Base-by-base conservation (phyloP, 2,329 filamentous ascomycete species). In the Blastomyces parvus region DNA sequence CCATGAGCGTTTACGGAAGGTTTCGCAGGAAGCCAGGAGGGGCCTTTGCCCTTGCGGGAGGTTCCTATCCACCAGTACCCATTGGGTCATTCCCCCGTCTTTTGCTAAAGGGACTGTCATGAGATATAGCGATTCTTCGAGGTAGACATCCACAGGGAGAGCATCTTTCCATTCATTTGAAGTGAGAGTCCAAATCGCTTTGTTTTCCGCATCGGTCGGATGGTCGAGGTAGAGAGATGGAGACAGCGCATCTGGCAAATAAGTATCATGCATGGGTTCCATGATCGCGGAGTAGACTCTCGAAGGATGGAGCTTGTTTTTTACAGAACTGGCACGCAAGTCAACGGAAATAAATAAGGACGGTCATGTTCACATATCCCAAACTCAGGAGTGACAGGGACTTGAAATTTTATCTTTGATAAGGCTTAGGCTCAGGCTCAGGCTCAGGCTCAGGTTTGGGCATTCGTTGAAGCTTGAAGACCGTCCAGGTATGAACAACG, bases 21-120 rank as follows among this genome's bases (percentile, higher is more conserved):
- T 83, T 74, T 89, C 87, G 72, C 86, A 88, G 36, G 83, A 84
- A 2, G 85, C 84, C 27, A 88, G 80, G 36, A 89, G 77, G 4
- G 80, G 82, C 33, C 84, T 80, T 22, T 74, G 67, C 33, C 78
- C 72, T 0, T 78, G 76, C 1, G 73, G 65, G 58, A 73, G 64
- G 48, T 69, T 62, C 60, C 69, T 67, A 63, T 83, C 78, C 3
- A 85, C 86, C 38, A 89, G 80, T 62, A 89, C 82, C 87, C 87
- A 89, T 67, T 82, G 79, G 14, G 81, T 81, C 65, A 88, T 77
- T 48, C 86, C 85, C 48, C 82, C 83, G 66, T 86, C 74, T 59
- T 78, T 78, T 17, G 85, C 80, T 22, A 89, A 77, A 7, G 86
- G 82, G 0, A 85, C 80, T 2, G 80, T 82, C 11, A 80, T 79